Conservation (phyloP, 192 early-diverging fungal genomes). For the Glomus cerebriforme region DNA sequence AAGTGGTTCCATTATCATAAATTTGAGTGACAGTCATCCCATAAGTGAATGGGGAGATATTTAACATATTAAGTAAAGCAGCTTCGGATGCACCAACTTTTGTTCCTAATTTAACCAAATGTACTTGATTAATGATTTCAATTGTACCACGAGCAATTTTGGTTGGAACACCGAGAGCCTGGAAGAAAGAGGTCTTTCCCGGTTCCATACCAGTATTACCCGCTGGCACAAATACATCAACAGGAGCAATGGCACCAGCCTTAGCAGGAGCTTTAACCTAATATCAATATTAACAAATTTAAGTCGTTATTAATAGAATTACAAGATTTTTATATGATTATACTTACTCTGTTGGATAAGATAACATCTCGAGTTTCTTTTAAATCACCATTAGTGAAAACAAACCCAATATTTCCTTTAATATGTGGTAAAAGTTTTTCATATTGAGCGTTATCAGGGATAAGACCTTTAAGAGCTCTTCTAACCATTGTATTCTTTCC, state of each 20-base stretch:
- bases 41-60: conserved; percentile 99
- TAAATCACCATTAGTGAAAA: conserved; percentile 98
- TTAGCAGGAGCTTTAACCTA: conserved; percentile 84
- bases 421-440: conserved; percentile 84
- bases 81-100: conserved; percentile 99
- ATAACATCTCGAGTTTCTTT: conserved; percentile 93
- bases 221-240: conserved; percentile 90
- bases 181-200: conserved; percentile 99
- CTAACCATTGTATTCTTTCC: conserved; percentile 99
- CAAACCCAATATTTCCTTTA: conserved; percentile 97
- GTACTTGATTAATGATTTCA: conserved; percentile 97
- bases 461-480: conserved; percentile 66
- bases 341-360: conserved; percentile 85
- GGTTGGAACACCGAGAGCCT: conserved; percentile 99
- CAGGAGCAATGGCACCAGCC: conserved; percentile 91
- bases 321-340: background rate
- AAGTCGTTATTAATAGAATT: background rate
- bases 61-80: conserved; percentile 98
- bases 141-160: conserved; percentile 99
- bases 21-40: conserved; percentile 93
- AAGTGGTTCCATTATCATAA: conserved; percentile 89
- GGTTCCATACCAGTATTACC: conserved; percentile 99
- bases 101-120: conserved; percentile 84
- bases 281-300: background rate
- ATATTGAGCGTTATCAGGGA: conserved; percentile 78